phyloP scores from a whole-genome alignment of 192 early-diverging fungal species.

The Allomyces macrogynus region DNA sequence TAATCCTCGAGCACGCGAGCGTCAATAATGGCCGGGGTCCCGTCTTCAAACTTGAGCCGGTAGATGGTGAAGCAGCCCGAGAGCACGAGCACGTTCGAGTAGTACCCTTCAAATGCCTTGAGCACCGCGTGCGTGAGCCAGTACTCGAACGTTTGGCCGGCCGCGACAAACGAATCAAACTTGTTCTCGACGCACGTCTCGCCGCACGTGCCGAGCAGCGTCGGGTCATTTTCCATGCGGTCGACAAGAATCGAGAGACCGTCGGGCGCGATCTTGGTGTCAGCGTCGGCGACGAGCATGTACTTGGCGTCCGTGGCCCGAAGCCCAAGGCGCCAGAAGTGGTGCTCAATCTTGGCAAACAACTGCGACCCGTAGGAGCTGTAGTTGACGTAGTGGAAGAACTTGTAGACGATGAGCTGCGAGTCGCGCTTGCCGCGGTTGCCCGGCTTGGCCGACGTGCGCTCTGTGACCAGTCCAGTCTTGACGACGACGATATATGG shows the following conservation, averaged over 20 bases:
- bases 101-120: slow-evolving; percentile 3
- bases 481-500: slow-evolving; percentile 90
- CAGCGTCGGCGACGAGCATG: too few relatives aligned
- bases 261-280: too few relatives aligned
- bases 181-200: too few relatives aligned
- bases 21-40: neutral
- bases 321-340: too few relatives aligned
- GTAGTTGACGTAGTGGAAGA: slow-evolving; percentile 53
- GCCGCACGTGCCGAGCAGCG: too few relatives aligned
- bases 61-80: slow-evolving; percentile 6
- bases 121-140: slow-evolving; percentile 3
- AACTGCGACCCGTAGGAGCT: too few relatives aligned
- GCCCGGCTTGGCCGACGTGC: slow-evolving; percentile 46
- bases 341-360: too few relatives aligned
- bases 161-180: too few relatives aligned
- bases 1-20: slow-evolving; percentile 4
- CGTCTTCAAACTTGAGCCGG: neutral
- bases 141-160: too few relatives aligned
- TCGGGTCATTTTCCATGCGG: too few relatives aligned
- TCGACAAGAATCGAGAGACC: too few relatives aligned
- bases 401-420: slow-evolving; percentile 81
- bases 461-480: slow-evolving; percentile 66
- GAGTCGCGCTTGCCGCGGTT: slow-evolving; percentile 97
- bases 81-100: slow-evolving; percentile 1
- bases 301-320: too few relatives aligned